Base-by-base conservation (phyloP, 139 green algal species). In the Penium margaritaceum region DNA sequence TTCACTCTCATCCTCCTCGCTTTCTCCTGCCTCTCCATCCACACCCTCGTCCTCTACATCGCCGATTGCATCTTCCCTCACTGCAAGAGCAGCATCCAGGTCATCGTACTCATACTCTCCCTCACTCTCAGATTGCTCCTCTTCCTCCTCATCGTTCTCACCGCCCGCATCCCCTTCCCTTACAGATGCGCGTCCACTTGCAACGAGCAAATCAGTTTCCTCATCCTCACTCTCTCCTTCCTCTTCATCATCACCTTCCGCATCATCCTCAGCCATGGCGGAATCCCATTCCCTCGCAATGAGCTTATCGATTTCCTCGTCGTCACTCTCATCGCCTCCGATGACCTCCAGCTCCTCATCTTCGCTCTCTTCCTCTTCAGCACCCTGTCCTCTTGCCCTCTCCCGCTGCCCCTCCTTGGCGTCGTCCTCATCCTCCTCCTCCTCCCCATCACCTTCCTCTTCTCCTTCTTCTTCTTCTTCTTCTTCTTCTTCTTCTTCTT, bases 381-480 rank as follows among this genome's bases (percentile, higher is more conserved):
- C 29, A 5, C 36, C 19, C 29, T n/a, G 53, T 24, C 15, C 27
- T 27, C 5, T 32, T 24, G 32, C 27, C 9, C 24, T 33, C 61
- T 57, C 69, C 53, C 33, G 39, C 35, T 75, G 32, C 24, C 43
- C 35, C 5, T 75, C 67, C n/a, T n/a, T n/a, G 19, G 3, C 53
- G 14, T 57, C 61, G 3, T 67, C 69, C 14, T 57, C 43, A 15
- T 69, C 65, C 12, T 76, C 65, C 47, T 60, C 66, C 3, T 74
- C 66, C 55, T 64, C 55, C 9, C 46, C 66, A 24, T 55, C 32
- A 21, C 72, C 67, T 30, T 77, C 75, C 3, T 64, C 67, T 2
- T 76, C 38, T n/a, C 65, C 75, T 21, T 77, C 67, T 2, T 24
- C 29, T 5, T 29, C 75, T 4, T 73, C 33, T 43, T 72, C 63